Conservation (phyloP, 257 asterid genomes). For the Nicotiana attenuata region DNA sequence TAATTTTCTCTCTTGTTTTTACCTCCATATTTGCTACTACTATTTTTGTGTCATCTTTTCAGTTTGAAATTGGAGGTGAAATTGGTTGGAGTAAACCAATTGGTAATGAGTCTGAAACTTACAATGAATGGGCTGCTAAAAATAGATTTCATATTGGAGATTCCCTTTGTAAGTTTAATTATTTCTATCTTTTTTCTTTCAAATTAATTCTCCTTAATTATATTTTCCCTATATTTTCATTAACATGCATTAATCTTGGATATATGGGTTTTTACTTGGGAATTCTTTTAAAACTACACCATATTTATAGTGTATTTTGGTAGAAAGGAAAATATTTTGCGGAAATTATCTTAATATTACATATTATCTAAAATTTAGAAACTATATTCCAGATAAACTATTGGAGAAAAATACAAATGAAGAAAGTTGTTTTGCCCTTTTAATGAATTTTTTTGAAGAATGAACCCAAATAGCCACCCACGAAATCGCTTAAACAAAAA, state of each 20-base stretch:
- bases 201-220: too few species aligned
- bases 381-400: too few species aligned
- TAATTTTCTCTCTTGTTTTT: slow-evolving; percentile 24
- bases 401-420: too few species aligned
- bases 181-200: neutral
- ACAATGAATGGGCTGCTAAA: slow-evolving; percentile 71
- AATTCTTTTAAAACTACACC: too few species aligned
- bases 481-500: too few species aligned
- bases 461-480: too few species aligned
- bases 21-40: slow-evolving; percentile 14
- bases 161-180: slow-evolving; percentile 37
- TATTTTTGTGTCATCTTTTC: slow-evolving; percentile 31
- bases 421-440: too few species aligned
- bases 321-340: too few species aligned
- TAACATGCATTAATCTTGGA: neutral
- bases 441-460: too few species aligned
- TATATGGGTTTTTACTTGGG: neutral
- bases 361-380: too few species aligned
- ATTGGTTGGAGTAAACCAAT: slow-evolving; percentile 57
- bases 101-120: slow-evolving; percentile 50
- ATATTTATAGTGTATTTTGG: too few species aligned
- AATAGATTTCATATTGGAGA: slow-evolving; percentile 68
- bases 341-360: too few species aligned
- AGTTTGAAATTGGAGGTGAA: slow-evolving; percentile 50
- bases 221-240: neutral